Conservation (phyloP, 352 stramenopile genomes). For the Pythium brachiatum region DNA sequence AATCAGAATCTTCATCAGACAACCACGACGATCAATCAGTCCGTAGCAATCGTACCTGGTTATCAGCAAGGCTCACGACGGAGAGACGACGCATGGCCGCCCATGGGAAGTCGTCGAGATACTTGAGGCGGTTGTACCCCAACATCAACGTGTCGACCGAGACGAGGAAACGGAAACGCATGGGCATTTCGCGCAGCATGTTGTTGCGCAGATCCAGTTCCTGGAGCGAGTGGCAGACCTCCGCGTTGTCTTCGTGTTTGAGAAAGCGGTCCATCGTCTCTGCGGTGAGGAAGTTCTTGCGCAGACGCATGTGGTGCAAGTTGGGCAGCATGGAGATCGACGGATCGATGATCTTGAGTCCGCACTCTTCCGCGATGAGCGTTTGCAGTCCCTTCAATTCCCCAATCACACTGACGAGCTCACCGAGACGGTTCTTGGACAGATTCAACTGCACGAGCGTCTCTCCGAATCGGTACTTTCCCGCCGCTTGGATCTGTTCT, state of each 20-base stretch:
- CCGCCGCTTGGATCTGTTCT: constrained; percentile 31
- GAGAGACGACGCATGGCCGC: constrained; percentile 55
- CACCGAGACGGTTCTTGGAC: constrained; percentile 62
- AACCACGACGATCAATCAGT: not conserved
- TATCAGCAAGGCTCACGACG: constrained; percentile 62
- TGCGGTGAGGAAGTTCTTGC: constrained; percentile 72
- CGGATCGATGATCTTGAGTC: constrained; percentile 46
- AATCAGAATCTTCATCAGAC: not conserved
- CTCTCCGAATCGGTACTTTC: constrained; percentile 50
- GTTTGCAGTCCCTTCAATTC: constrained; percentile 55
- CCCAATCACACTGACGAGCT: constrained; percentile 45
- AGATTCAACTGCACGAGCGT: constrained; percentile 64
- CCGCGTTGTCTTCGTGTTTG: constrained; percentile 19
- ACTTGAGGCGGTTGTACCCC: constrained; percentile 62
- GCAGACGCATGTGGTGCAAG: constrained; percentile 60
- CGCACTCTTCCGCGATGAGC: constrained; percentile 69
- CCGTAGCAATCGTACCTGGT: constrained; percentile 40
- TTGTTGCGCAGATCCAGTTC: constrained; percentile 80
- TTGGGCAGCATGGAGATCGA: constrained; percentile 49
- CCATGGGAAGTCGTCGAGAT: constrained; percentile 59
- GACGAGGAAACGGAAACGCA: constrained; percentile 38
- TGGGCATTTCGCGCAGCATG: constrained; percentile 46
- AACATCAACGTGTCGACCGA: constrained; percentile 64
- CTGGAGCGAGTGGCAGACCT: constrained; percentile 46
- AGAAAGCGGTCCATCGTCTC: constrained; percentile 49